These are phyloP conservation scores for Colletotrichum sp. DNA, from an alignment of 2,329 filamentous ascomycete genomes.

Conservation along the genomic window DNA sequence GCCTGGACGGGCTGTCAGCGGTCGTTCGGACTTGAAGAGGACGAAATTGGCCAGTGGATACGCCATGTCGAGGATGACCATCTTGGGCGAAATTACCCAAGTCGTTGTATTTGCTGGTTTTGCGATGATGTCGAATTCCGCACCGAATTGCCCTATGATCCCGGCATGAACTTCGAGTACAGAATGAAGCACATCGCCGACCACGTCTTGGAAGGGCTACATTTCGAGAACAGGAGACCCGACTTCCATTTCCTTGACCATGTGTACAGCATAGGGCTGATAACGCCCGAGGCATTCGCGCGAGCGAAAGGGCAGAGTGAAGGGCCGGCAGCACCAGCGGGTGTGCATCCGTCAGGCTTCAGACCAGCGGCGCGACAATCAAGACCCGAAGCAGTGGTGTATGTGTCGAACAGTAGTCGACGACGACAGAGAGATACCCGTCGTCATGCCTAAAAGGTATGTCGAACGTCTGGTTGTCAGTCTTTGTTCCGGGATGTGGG, in stretches of 20 bases:
- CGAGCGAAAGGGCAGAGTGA: not conserved
- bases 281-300: not conserved
- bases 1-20: constrained; percentile 38
- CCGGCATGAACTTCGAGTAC: constrained; percentile 32
- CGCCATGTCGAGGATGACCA: constrained; percentile 47
- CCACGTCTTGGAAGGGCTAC: constrained; percentile 42
- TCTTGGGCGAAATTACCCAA: constrained; percentile 37
- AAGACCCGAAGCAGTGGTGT: not conserved
- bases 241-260: constrained; percentile 15
- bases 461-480: not conserved
- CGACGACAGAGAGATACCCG: not conserved
- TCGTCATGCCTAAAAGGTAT: not conserved
- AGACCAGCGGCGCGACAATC: not conserved
- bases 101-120: constrained; percentile 51
- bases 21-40: constrained; percentile 42
- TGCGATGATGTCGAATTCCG: constrained; percentile 45
- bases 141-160: constrained; percentile 19
- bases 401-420: not conserved
- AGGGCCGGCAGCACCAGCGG: not conserved
- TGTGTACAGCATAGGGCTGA: not conserved
- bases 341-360: not conserved
- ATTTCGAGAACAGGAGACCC: constrained; percentile 6
- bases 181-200: constrained; percentile 56
- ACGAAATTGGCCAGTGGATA: constrained; percentile 49
- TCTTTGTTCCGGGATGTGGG: not conserved